Percentiles rank a stretch among this genome's conserved stretches.
These are phyloP conservation scores for Bondarzewia mesenterica DNA, from an alignment of 1,284 basidiomycete species.

Conservation along the genomic window DNA sequence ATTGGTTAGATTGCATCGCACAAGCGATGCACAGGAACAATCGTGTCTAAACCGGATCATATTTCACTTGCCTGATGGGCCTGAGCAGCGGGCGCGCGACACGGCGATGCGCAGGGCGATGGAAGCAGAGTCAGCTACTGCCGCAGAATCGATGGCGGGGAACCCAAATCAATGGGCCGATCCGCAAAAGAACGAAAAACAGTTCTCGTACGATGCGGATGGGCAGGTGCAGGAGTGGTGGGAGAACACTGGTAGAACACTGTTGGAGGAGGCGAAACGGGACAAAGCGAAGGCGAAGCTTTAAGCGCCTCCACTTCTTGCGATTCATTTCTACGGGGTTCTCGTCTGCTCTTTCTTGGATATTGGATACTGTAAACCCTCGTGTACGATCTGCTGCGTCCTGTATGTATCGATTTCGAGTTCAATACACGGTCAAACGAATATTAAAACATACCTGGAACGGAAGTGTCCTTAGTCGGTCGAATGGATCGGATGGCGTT, in stretches of 20 bases:
- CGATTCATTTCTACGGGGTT: no score
- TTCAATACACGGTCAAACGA: no score
- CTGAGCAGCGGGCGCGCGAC: conserved; percentile 43
- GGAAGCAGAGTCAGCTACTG: conserved; percentile 23
- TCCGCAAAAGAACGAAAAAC: conserved; percentile 30
- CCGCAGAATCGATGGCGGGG: conserved; percentile 16
- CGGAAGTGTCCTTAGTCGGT: no score
- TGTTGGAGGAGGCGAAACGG: conserved; percentile 1
- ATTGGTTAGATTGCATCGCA: conserved; percentile 23
- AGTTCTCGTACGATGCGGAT: conserved; percentile 47
- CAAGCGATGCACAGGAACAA: conserved; percentile 37
- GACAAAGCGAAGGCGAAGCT: neutral
- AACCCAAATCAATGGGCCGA: conserved; percentile 48
- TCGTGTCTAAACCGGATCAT: conserved; percentile 42
- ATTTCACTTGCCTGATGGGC: conserved; percentile 49
- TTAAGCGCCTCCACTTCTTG: no score
- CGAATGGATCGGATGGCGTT: no score
- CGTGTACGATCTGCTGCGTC: no score
- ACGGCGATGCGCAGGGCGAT: conserved; percentile 40
- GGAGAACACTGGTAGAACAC: conserved; percentile 13
- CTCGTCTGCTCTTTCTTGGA: no score
- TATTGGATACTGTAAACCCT: no score
- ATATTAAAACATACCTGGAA: no score
- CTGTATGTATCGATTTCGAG: no score
- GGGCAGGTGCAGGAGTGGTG: conserved; percentile 41